These are phyloP conservation scores for Anthoceros angustus DNA, from an alignment of 225 moss, liverwort and hornwort genomes.

Conservation along the genomic window DNA sequence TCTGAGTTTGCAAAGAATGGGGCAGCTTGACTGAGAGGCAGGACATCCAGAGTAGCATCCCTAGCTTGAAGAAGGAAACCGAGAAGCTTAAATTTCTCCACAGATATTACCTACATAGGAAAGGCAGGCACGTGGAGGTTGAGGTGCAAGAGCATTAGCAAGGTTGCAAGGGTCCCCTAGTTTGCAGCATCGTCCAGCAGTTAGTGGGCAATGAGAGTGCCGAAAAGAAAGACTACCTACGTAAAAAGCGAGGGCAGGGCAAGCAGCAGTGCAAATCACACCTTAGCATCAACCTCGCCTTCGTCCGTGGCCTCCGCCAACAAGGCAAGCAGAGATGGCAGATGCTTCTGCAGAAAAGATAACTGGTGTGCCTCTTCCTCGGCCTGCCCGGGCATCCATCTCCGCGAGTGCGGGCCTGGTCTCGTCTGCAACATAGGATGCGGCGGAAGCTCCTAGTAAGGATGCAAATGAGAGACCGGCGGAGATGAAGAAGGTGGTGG, in stretches of 20 bases:
- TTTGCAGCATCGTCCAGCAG: background rate
- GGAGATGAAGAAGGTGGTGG: background rate
- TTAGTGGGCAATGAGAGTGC: background rate
- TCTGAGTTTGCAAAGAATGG: slow-evolving; percentile 95
- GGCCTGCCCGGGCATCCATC: slow-evolving; percentile 71
- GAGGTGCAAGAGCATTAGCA: background rate
- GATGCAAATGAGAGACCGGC: background rate
- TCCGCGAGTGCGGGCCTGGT: slow-evolving; percentile 34
- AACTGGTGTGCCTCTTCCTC: slow-evolving; percentile 90
- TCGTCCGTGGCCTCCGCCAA: slow-evolving; percentile 71
- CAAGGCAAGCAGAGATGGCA: slow-evolving; percentile 54
- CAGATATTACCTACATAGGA: slow-evolving; percentile 56
- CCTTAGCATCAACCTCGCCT: slow-evolving; percentile 58
- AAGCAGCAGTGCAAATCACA: slow-evolving; percentile 6
- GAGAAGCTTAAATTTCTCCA: slow-evolving; percentile 78
- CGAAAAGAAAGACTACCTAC: background rate
- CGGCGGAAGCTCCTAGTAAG: background rate
- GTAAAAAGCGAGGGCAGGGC: background rate
- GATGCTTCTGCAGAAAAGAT: slow-evolving; percentile 60
- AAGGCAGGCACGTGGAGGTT: background rate
- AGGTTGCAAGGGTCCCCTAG: slow-evolving; percentile 1
- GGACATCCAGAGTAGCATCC: slow-evolving; percentile 37
- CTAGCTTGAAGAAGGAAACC: slow-evolving; percentile 71
- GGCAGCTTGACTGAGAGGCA: slow-evolving; percentile 68
- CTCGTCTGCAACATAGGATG: slow-evolving; percentile 35